Conservation (phyloP, 225 moss, liverwort and hornwort genomes). For the Pseudoscleropodium purum region DNA sequence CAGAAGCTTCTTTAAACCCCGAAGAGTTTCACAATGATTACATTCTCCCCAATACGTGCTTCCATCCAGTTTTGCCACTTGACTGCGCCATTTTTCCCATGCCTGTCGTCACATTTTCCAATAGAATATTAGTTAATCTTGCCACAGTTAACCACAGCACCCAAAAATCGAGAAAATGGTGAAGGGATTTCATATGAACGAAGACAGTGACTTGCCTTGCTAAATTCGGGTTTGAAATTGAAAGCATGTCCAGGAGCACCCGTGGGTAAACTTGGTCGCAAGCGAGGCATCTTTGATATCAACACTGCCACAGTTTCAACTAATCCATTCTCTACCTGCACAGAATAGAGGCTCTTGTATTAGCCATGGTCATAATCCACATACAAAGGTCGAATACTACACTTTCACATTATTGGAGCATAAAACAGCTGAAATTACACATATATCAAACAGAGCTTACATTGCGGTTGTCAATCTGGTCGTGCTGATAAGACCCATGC, state of each 20-base stretch:
- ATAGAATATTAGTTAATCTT: background rate
- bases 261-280: constrained; percentile 65
- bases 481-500: constrained; percentile 95
- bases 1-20: constrained; percentile 81
- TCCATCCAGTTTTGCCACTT: constrained; percentile 82
- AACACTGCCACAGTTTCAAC: constrained; percentile 93
- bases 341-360: background rate
- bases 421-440: background rate
- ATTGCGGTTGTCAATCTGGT: constrained; percentile 92
- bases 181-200: background rate
- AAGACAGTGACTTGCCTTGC: constrained; percentile 45
- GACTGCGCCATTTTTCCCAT: constrained; percentile 95
- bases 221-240: constrained; percentile 90
- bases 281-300: constrained; percentile 89
- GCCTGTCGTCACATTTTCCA: constrained; percentile 37
- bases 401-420: background rate
- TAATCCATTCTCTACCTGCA: constrained; percentile 95
- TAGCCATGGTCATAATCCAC: background rate
- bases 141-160: background rate
- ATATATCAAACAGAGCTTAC: constrained; percentile 16
- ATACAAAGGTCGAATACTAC: background rate
- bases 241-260: constrained; percentile 74
- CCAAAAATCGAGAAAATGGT: background rate
- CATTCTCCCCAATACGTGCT: constrained; percentile 89
- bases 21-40: constrained; percentile 61